These are phyloP conservation scores for Quercus phellos DNA, from an alignment of 331 rosid genomes.

Conservation along the genomic window DNA sequence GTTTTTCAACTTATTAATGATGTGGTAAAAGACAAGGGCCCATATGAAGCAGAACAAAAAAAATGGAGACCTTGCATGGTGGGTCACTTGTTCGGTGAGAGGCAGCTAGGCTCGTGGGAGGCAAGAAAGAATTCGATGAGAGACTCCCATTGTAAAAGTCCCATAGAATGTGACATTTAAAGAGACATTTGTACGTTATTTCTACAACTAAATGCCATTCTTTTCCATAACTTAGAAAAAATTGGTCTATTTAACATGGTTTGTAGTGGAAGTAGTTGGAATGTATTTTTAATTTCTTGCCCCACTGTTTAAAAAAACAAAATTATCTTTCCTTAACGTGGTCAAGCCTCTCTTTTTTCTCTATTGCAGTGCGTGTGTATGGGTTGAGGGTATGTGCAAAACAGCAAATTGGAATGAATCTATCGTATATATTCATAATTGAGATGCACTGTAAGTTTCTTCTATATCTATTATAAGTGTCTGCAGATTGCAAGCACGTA, in stretches of 20 bases:
- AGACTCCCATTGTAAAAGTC: constrained; percentile 7
- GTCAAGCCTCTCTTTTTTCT: too few species aligned
- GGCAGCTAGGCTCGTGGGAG: constrained; percentile 24
- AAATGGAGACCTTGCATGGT: not conserved
- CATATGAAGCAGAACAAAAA: too few species aligned
- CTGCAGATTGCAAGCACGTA: too few species aligned
- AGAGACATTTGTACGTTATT: not conserved
- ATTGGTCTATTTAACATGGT: constrained; percentile 26
- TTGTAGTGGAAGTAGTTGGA: constrained; percentile 13
- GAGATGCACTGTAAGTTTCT: too few species aligned
- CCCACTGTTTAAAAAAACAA: too few species aligned
- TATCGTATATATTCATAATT: too few species aligned
- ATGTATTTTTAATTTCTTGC: not conserved
- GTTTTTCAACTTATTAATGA: constrained; percentile 25
- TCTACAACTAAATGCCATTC: constrained; percentile 1
- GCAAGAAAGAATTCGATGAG: constrained; percentile 12
- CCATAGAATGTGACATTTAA: constrained; percentile 22
- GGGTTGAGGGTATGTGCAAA: too few species aligned
- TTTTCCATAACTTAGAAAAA: constrained; percentile 21
- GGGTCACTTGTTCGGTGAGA: constrained; percentile 20
- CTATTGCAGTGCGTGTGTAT: too few species aligned
- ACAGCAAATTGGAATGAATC: too few species aligned
- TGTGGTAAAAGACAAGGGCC: constrained; percentile 20
- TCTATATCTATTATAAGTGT: too few species aligned
- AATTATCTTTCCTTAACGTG: too few species aligned